These are phyloP conservation scores for Aspergillus sp. DNA, from an alignment of 2,329 filamentous ascomycete species.

Conservation along the genomic window DNA sequence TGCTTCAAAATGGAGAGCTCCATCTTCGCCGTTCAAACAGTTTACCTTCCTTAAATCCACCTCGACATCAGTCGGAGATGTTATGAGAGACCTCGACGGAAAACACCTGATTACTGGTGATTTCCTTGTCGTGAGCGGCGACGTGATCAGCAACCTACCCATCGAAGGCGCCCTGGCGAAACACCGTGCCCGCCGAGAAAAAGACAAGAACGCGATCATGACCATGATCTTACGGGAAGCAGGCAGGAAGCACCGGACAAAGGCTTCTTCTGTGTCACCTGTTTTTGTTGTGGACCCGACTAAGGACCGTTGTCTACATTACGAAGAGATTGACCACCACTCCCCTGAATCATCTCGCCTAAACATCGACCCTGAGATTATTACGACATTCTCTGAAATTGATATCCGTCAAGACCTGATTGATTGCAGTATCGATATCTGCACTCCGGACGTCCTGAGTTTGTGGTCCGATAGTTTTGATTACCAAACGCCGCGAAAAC, in stretches of 20 bases:
- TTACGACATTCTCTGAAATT: conserved; percentile 71
- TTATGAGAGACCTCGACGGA: conserved; percentile 88
- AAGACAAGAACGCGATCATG: conserved; percentile 95
- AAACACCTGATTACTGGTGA: conserved; percentile 83
- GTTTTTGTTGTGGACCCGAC: conserved; percentile 83
- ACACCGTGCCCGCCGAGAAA: conserved; percentile 76
- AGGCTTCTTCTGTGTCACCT: conserved; percentile 71
- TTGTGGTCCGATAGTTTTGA: conserved; percentile 98
- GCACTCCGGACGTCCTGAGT: conserved; percentile 90
- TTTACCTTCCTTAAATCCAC: conserved; percentile 85
- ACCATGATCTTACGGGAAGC: conserved; percentile 86
- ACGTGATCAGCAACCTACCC: conserved; percentile 84
- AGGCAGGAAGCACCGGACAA: conserved; percentile 72
- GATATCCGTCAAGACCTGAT: conserved; percentile 85
- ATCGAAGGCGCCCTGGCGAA: conserved; percentile 76
- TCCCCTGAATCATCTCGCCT: conserved; percentile 55
- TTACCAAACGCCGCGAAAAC: conserved; percentile 83
- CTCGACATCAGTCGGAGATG: conserved; percentile 85
- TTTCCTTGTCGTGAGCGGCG: conserved; percentile 89
- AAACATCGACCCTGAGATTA: conserved; percentile 74
- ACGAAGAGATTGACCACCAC: conserved; percentile 79
- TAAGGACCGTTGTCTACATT: conserved; percentile 82
- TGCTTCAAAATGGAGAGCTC: conserved; percentile 70
- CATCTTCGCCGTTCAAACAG: conserved; percentile 76
- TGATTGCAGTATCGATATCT: conserved; percentile 95